Evolutionary conservation across 768 basidiomycete species (phyloP), one percentile per base, ranked within the genome.

Genomic region (Rhodosporidiobolus sp.): DNA sequence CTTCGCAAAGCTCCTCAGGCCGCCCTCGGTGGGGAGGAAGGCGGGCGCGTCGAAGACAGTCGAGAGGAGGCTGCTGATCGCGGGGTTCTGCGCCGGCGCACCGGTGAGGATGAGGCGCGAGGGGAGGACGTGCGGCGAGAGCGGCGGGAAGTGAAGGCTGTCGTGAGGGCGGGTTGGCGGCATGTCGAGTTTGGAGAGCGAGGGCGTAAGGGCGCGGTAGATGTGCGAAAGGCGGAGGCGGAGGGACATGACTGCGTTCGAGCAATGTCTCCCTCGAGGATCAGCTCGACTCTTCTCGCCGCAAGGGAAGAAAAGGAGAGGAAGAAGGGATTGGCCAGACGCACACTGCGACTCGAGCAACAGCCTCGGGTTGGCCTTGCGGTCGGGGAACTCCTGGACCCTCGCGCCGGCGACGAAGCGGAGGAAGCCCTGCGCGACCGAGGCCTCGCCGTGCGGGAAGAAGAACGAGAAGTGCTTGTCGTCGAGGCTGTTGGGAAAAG

Each of bases 361-460:
- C 22, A 72, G 38, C 10, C 70, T 57, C 46, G 74, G 74, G 59
- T 75, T 75, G 38, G 57, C 46, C 57, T 72, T 71, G n/a, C 74
- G 54, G 50, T 75, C 74, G 10, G 59, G 35, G 30, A 69, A 65
- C 30, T 75, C 74, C 6, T 45, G 17, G 11, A 75, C 70, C n/a
- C 58, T 34, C 1, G 53, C 63, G 11, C 74, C 74, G 1, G n/a
- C 20, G n/a, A 65, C 55, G 59, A 75, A 69, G 30, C 74, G 66
- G 17, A 71, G 20, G 50, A 75, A 57, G 2, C 67, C 74, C 43
- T 69, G 70, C 22, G 56, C 53, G 48, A 52, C 28, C 0, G 56
- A 63, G 20, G 57, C 59, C 54, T 69, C 70, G 56, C 74, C 70
- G 48, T 72, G 74, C 24, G 70, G 70, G 67, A 66, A 72, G 68